Base-by-base conservation (phyloP, 306 rosid genomes). In the Glycine latifolia region DNA sequence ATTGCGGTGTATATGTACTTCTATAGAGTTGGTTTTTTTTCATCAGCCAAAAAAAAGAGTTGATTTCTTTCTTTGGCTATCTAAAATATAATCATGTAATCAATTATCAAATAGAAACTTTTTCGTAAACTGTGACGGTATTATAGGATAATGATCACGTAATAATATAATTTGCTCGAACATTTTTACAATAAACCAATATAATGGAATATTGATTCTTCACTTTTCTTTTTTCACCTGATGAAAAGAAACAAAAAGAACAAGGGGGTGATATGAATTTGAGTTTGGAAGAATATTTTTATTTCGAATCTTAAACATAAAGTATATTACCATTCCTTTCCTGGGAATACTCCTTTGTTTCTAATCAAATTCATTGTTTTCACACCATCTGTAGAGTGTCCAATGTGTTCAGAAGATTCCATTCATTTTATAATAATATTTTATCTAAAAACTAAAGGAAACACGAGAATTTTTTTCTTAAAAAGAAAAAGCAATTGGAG, bases 211-310 rank as follows among this genome's bases (percentile, higher is more conserved):
- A 71, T 55, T 54, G 10, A 75, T 76, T 55, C 70, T 33, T 63
- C 58, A 1, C 78, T 78, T 72, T 71, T 83, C 89, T 44, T 86
- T 83, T 56, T 11, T 26, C 78, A 72, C 50, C 66, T 41, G 31
- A 26, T 26, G 81, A 14, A 80, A 62, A 76, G 81, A 83, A 77
- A 83, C 84, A 79, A 73, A 84, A 84, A 84, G 77, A 79, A 79
- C 76, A 71, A 16, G 46, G 15, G 31, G 4, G 7, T 77, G 56
- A 58, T 13, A 53, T 17, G 41, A 16, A 55, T 65, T 83, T 73
- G 56, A 66, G 47, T 66, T 65, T 13, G 81, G 81, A 79, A 67
- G 68, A 79, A 84, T 71, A 73, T 68, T 68, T 13, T 69, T 80
- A n/a, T 12, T 75, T 58, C 84, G 78, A 84, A 46, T 68, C 75